Conservation (phyloP, 176 grass and related monocot genomes). For the Oryza meyeriana region DNA sequence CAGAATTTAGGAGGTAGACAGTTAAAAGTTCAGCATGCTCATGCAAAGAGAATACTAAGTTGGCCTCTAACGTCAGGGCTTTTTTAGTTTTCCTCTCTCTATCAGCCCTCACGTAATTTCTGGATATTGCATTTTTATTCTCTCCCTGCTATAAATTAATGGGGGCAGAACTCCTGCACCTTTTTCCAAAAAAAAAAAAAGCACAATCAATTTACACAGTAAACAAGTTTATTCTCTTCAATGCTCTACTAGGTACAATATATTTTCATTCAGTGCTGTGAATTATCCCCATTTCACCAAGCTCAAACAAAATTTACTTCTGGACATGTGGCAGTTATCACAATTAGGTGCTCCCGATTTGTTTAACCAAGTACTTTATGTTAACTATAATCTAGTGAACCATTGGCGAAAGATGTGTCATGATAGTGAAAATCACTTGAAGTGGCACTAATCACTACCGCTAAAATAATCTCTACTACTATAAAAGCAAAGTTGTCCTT, state of each 20-base stretch:
- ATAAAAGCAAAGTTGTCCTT: too few species aligned
- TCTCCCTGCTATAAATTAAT: neutral
- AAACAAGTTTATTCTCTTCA: slow-evolving; percentile 1
- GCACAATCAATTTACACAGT: slow-evolving; percentile 11
- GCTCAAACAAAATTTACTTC: slow-evolving; percentile 3
- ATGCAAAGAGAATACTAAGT: neutral
- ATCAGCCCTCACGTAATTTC: neutral
- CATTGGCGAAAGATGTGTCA: neutral
- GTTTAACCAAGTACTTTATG: neutral
- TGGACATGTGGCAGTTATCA: neutral
- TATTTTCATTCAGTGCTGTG: neutral
- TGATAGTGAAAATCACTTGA: neutral
- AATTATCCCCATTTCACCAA: slow-evolving; percentile 3
- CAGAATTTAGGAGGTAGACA: neutral
- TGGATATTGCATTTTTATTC: neutral
- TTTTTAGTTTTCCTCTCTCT: neutral
- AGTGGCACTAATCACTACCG: neutral
- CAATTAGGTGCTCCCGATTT: slow-evolving; percentile 1
- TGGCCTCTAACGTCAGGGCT: neutral
- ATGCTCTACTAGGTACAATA: neutral
- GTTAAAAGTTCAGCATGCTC: neutral
- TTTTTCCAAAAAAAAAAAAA: neutral
- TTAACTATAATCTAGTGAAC: neutral
- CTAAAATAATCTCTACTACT: too few species aligned
- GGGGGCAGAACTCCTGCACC: neutral